Conservation (phyloP, 192 early-diverging fungal species). For the Cetraspora pellucida region DNA sequence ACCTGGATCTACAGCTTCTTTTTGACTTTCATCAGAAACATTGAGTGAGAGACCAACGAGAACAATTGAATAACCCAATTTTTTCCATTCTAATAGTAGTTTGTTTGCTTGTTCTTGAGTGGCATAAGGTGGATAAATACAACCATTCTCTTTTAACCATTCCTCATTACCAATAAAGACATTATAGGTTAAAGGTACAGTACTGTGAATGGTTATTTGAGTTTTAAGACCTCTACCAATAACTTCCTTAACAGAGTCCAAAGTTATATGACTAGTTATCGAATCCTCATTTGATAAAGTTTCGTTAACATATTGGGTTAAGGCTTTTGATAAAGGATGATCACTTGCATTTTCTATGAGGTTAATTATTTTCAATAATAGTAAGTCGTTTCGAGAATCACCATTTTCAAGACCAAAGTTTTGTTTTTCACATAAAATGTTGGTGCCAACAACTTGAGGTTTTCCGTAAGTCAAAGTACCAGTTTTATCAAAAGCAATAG, state of each 20-base stretch:
- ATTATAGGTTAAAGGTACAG: constrained; percentile 31
- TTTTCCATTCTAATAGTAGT: constrained; percentile 54
- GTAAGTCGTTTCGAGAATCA: not conserved
- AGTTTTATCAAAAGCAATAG: constrained; percentile 86
- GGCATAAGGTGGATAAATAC: constrained; percentile 38
- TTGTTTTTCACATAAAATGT: constrained; percentile 8
- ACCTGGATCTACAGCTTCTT: constrained; percentile 6
- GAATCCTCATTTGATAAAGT: not conserved
- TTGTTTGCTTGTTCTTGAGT: constrained; percentile 31
- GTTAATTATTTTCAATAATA: constrained; percentile 47
- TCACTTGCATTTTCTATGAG: constrained; percentile 58
- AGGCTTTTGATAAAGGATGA: constrained; percentile 73
- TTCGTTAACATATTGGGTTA: constrained; percentile 38
- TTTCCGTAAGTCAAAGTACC: constrained; percentile 77
- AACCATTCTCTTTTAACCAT: constrained; percentile 65
- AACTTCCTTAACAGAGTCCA: constrained; percentile 24
- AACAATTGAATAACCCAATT: constrained; percentile 60
- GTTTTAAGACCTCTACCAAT: constrained; percentile 67
- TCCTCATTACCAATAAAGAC: constrained; percentile 60
- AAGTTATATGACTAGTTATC: not conserved
- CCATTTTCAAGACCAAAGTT: not conserved
- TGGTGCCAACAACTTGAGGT: constrained; percentile 57
- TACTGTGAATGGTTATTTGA: constrained; percentile 42
- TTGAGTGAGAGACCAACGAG: constrained; percentile 44
- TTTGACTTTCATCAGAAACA: constrained; percentile 34